A percentile compares a stretch with the other conserved stretches of the same genome.
These are phyloP conservation scores for Calonectria pauciramosa DNA, from an alignment of 2,329 filamentous ascomycete species.

Conservation along the genomic window DNA sequence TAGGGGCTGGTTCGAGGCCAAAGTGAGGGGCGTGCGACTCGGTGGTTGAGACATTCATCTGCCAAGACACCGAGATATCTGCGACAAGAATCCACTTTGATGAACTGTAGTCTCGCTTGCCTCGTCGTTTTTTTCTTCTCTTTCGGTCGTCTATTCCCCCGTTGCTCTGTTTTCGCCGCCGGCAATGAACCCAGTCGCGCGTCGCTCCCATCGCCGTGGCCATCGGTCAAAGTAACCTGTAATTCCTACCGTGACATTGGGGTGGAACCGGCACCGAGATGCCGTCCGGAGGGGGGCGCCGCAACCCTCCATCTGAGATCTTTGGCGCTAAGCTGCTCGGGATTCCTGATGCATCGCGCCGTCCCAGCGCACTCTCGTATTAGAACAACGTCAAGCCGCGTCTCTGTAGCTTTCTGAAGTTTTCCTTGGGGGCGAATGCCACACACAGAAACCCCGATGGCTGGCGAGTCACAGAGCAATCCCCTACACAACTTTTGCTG, in stretches of 20 bases:
- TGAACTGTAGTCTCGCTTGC: neutral
- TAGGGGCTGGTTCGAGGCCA: neutral
- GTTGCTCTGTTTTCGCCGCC: neutral
- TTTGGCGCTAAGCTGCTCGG: slow-evolving; percentile 6
- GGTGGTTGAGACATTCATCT: neutral
- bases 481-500: neutral
- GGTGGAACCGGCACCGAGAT: slow-evolving; percentile 10
- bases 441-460: neutral
- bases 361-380: neutral
- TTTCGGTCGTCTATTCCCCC: neutral
- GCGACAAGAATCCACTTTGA: slow-evolving; percentile 7
- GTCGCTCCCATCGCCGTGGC: neutral
- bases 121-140: neutral
- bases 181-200: neutral
- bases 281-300: slow-evolving; percentile 5
- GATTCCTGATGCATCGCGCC: slow-evolving; percentile 1
- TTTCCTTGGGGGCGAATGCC: neutral
- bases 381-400: neutral
- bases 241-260: neutral
- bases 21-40: neutral
- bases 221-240: neutral
- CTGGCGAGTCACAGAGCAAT: neutral
- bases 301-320: slow-evolving; percentile 3
- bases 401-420: neutral
- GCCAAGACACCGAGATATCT: slow-evolving; percentile 24